Conservation (phyloP, 768 basidiomycete species). For the Tricholoma sp. region DNA sequence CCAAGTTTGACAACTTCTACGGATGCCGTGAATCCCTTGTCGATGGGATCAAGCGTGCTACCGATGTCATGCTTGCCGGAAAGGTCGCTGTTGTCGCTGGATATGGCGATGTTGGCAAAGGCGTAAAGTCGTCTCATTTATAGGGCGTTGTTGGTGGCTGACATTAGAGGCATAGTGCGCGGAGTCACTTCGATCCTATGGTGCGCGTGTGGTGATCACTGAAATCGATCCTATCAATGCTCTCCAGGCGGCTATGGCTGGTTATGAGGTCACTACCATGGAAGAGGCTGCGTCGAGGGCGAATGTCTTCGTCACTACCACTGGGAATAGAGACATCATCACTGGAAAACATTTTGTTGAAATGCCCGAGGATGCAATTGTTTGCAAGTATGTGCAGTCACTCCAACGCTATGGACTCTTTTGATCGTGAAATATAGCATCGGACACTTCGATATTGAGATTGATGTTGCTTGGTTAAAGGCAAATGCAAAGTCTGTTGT, state of each 20-base stretch:
- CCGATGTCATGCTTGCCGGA: constrained; percentile 99
- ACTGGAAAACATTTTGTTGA: constrained; percentile 82
- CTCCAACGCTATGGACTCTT: background rate
- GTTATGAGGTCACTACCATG: constrained; percentile 98
- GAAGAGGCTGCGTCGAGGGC: constrained; percentile 87
- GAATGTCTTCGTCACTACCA: constrained; percentile 97
- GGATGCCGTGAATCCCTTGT: constrained; percentile 99
- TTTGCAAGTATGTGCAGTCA: constrained; percentile 72
- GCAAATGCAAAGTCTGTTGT: constrained; percentile 73
- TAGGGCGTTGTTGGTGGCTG: background rate
- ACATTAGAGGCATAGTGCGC: constrained; percentile 68
- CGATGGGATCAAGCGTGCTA: constrained; percentile 99
- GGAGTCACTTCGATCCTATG: constrained; percentile 95
- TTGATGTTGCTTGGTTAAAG: constrained; percentile 99
- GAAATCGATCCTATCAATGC: constrained; percentile 99
- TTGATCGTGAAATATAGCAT: constrained; percentile 43
- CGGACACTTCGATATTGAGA: constrained; percentile 84
- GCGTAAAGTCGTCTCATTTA: constrained; percentile 52
- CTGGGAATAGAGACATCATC: constrained; percentile 98
- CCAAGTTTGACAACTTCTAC: constrained; percentile 98
- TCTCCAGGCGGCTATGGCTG: constrained; percentile 99
- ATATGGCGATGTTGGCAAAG: constrained; percentile 99
- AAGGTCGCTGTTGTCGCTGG: constrained; percentile 99
- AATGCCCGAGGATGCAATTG: constrained; percentile 99
- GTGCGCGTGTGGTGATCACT: constrained; percentile 91